Base-by-base conservation (phyloP, 2,329 filamentous ascomycete species). In the Bipolaris cookei region DNA sequence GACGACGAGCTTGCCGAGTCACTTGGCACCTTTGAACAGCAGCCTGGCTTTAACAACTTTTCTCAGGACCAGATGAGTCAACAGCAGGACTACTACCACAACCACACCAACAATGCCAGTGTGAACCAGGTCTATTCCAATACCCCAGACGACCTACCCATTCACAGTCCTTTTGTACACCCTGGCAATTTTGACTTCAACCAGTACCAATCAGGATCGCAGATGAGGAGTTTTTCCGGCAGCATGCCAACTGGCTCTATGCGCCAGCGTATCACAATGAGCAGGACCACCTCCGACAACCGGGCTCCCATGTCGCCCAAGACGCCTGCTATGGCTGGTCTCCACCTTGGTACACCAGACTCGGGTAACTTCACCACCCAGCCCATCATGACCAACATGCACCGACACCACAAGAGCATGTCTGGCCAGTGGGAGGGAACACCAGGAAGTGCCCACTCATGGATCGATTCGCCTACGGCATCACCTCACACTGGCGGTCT, bases 341-440 rank as follows among this genome's bases (percentile, higher is more conserved):
- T 96, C 63, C 86, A 90, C 56, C 86, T 96, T 55, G 84, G 84
- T 54, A 87, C 86, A 30, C 86, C 87, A 44, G 90, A 95, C 65
- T 87, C 88, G 5, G 83, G 86, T 63, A 88, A 85, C 66, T 93
- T 92, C 70, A 87, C 86, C 11, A 84, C 89, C 2, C 91, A 95
- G 72, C 88, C 91, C 32, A 95, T 96, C 71, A 86, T 90, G 62
- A 87, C 88, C 21, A 82, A 84, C 11, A 80, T 88, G 56, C 81
- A 84, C 67, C 80, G 84, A 34, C 90, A 93, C 73, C 89, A 92
- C 66, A 95, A 96, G 79, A 91, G 90, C 14, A 83, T 91, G 28
- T 92, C 92, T n/a, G 89, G 87, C 56, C 91, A 95, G 72, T 97
- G 92, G 91, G 90, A 96, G 66, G 90, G 91, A 64, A 96, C 91